phyloP scores from a whole-genome alignment of 1,284 basidiomycete species.

The Ceratobasidium sp. region DNA sequence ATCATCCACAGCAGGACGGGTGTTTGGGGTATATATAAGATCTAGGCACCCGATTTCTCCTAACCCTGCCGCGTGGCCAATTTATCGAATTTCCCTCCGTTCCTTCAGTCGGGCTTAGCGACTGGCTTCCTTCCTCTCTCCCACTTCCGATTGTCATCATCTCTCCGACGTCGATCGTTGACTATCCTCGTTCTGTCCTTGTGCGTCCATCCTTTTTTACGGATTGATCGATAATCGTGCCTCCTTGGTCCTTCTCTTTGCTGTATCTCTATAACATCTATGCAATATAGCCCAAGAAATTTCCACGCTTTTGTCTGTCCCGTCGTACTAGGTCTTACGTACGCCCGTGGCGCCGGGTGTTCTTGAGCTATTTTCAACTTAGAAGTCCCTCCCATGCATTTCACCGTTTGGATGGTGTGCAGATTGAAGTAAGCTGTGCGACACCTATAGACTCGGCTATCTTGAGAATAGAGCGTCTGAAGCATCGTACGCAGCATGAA shows the following conservation, averaged over 20 bases:
- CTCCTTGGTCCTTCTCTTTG: neutral
- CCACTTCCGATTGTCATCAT: neutral
- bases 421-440: neutral
- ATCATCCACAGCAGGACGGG: neutral
- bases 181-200: neutral
- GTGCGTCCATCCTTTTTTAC: neutral
- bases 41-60: neutral
- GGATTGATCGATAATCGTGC: neutral
- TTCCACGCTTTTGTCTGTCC: neutral
- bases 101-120: neutral
- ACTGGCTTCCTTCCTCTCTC: neutral
- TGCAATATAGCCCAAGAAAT: slow-evolving; percentile 6
- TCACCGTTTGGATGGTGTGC: neutral
- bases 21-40: neutral
- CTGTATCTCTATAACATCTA: slow-evolving; percentile 17
- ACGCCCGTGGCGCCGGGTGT: neutral
- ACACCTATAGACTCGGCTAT: neutral
- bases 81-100: neutral
- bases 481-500: neutral
- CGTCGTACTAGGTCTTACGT: neutral
- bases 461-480: neutral
- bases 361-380: neutral
- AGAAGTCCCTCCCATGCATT: slow-evolving; percentile 4
- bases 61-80: neutral
- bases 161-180: neutral